Evolutionary conservation across 2,329 filamentous ascomycete species (phyloP).

Genomic region (Magnaporthales sp.): DNA sequence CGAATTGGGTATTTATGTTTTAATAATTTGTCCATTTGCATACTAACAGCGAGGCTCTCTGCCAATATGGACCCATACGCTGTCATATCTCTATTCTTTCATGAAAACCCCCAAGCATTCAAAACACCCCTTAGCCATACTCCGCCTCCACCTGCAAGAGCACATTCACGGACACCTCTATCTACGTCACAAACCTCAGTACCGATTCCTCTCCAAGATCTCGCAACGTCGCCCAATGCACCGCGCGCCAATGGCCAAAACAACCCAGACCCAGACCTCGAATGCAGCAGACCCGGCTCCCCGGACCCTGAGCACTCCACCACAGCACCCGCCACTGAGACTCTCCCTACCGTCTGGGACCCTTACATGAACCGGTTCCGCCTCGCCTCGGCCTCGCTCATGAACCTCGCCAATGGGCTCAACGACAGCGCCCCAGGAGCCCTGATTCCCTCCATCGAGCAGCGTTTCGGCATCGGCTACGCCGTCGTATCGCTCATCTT

Average conservation of each 20-base stretch:
- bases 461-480: constrained; percentile 66
- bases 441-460: constrained; percentile 73
- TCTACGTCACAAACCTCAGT: not conserved
- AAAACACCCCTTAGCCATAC: constrained; percentile 17
- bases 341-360: constrained; percentile 48
- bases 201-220: not conserved
- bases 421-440: constrained; percentile 71
- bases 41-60: not conserved
- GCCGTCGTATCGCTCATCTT: constrained; percentile 76
- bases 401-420: constrained; percentile 61
- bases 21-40: not conserved
- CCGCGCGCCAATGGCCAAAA: constrained; percentile 2
- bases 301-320: constrained; percentile 23
- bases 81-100: not conserved
- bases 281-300: constrained; percentile 44
- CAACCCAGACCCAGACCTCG: constrained; percentile 27
- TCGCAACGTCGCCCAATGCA: not conserved
- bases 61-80: not conserved
- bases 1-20: not conserved
- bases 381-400: constrained; percentile 53
- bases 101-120: not conserved
- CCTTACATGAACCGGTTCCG: constrained; percentile 64
- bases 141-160: constrained; percentile 26
- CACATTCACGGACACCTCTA: constrained; percentile 19
- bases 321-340: constrained; percentile 27